A percentile compares a stretch with the other conserved stretches of the same genome.
Evolutionary conservation across 305 asterid species (phyloP).

Genomic region (Euphrasia arctica): DNA sequence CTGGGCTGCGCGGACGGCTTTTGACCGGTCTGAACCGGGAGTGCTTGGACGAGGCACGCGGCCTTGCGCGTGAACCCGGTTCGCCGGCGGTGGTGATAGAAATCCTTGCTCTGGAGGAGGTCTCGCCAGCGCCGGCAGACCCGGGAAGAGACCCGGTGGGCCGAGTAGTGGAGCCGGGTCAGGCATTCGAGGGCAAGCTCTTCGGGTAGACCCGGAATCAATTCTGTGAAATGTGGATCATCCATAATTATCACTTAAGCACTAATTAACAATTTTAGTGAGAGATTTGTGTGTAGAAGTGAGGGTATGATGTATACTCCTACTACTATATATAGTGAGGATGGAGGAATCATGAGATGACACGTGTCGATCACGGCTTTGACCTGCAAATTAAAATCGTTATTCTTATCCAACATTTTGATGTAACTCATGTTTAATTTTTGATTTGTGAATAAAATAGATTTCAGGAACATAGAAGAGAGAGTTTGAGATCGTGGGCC

Average conservation of each 20-base stretch:
- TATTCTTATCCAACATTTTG: too few species aligned
- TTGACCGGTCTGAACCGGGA: slow-evolving; percentile 40
- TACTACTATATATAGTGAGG: slow-evolving; percentile 15
- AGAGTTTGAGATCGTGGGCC: too few species aligned
- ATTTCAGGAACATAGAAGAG: background rate
- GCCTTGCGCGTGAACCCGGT: slow-evolving; percentile 49
- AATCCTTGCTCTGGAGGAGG: slow-evolving; percentile 56
- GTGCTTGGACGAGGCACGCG: slow-evolving; percentile 72
- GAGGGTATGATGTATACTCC: background rate
- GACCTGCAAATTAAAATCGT: background rate
- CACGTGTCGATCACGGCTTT: slow-evolving; percentile 27
- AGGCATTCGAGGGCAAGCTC: slow-evolving; percentile 84
- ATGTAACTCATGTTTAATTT: too few species aligned
- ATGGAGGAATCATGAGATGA: slow-evolving; percentile 20
- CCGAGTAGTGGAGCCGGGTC: slow-evolving; percentile 71
- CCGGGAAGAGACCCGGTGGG: slow-evolving; percentile 46
- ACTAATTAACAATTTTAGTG: background rate
- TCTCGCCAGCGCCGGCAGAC: slow-evolving; percentile 70
- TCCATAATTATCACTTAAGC: slow-evolving; percentile 12
- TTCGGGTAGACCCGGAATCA: slow-evolving; percentile 81
- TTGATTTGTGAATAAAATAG: too few species aligned
- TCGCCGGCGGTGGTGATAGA: slow-evolving; percentile 59
- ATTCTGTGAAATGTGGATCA: slow-evolving; percentile 36
- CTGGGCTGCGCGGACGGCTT: slow-evolving; percentile 57
- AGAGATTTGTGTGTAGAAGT: background rate